Evolutionary conservation across 768 basidiomycete genomes (phyloP), one percentile per base, ranked within the genome.

Genomic region (Sporobolomyces phaffii): DNA sequence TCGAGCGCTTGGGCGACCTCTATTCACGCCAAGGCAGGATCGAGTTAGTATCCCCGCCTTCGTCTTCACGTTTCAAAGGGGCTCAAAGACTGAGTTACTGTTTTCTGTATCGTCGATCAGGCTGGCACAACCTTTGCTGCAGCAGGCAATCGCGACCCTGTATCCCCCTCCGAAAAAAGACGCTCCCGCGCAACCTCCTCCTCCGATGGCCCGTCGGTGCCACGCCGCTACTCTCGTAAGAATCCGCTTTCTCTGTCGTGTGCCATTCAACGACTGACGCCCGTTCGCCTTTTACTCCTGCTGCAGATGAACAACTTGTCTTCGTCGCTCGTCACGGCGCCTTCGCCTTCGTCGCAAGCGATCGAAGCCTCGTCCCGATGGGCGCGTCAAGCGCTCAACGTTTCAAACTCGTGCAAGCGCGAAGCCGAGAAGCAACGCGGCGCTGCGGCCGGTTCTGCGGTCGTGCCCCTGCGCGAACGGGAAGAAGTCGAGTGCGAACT

Each of bases 291-390:
- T 18, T 9, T 18, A 58, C 29, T 4, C n/a, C 67, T 38, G 10
- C 10, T 17, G 38, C 38, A 66, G 70, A 72, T 72, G 70, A 72
- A 72, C 60, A 72, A 72, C 66, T 59, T 72, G 26, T 68, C 70
- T 5, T 72, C 70, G 18, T 43, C 67, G 5, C 58, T 68, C 50
- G 66, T 72, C 36, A 31, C 66, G 8, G 60, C 60, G 8, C 45
- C 66, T 22, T 61, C 62, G 5, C 65, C 70, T 36, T 43, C 52
- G 4, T 9, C 45, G 8, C 14, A 18, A 2, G 17, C 38, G 15
- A 62, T 68, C 53, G 62, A 72, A 20, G 40, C 60, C 5, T 59
- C 70, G 5, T 59, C 67, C 4, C 63, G 61, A 0, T 72, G 70
- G 70, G 60, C 66, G 3, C 53, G 50, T 4, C 64, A 72, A 44